phyloP scores from a whole-genome alignment of 495 filamentous ascomycete genomes.

The Xylaria grammica region DNA sequence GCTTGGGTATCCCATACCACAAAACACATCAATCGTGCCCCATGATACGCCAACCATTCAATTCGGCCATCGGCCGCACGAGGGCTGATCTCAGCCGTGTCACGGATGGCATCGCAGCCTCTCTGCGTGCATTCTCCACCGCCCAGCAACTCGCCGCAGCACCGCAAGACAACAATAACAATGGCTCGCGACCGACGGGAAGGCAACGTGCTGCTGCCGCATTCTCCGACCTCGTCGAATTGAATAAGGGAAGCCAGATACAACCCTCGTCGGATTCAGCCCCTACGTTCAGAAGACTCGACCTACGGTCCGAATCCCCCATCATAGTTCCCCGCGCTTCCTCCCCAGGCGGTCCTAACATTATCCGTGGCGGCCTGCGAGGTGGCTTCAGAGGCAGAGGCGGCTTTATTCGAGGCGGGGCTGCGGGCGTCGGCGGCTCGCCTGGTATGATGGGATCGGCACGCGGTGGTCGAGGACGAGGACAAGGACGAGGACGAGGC shows the following conservation, averaged over 20 bases:
- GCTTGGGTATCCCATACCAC: neutral
- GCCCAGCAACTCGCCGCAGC: constrained; percentile 31
- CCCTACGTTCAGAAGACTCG: neutral
- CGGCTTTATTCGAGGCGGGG: neutral
- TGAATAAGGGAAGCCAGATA: constrained; percentile 4
- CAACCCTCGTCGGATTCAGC: constrained; percentile 6
- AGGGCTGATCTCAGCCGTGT: constrained; percentile 41
- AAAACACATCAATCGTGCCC: constrained; percentile 23
- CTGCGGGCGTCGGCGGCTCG: neutral
- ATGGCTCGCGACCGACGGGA: constrained; percentile 7
- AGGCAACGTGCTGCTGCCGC: constrained; percentile 27
- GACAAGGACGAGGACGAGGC: constrained; percentile 13
- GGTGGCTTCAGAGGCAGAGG: constrained; percentile 24
- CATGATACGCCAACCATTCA: constrained; percentile 39
- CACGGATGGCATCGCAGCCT: constrained; percentile 47
- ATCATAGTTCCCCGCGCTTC: neutral
- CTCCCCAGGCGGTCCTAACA: constrained; percentile 11
- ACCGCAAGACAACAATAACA: constrained; percentile 10
- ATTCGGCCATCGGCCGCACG: constrained; percentile 29
- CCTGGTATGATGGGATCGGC: neutral
- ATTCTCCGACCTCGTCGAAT: constrained; percentile 25
- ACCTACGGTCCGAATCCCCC: neutral
- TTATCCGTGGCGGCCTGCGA: constrained; percentile 31
- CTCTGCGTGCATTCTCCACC: constrained; percentile 48
- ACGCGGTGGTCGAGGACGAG: constrained; percentile 1